Conservation (phyloP, 2,329 filamentous ascomycete genomes). For the Annulohypoxylon truncatum region DNA sequence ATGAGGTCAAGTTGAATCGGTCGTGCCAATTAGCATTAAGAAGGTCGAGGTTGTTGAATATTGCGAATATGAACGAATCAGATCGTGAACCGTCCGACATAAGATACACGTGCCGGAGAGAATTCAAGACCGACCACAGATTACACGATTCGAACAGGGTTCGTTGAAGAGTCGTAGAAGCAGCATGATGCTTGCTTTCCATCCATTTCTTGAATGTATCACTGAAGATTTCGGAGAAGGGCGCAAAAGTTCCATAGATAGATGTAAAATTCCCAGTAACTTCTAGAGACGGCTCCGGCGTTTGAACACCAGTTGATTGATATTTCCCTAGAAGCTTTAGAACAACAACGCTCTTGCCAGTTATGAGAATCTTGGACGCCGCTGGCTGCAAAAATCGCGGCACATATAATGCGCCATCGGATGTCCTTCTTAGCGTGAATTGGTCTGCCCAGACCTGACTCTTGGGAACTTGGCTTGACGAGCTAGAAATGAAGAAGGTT, state of each 20-base stretch:
- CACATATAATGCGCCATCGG: constrained; percentile 71
- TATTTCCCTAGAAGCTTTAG: constrained; percentile 76
- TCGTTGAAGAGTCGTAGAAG: constrained; percentile 72
- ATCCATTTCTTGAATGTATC: constrained; percentile 81
- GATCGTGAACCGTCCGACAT: constrained; percentile 78
- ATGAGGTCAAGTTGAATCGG: constrained; percentile 81
- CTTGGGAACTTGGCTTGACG: constrained; percentile 65
- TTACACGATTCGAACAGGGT: constrained; percentile 77
- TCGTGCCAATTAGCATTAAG: constrained; percentile 77
- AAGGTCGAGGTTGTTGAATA: constrained; percentile 81
- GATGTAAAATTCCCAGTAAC: constrained; percentile 66
- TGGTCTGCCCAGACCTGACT: constrained; percentile 80
- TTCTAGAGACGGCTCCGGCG: constrained; percentile 61
- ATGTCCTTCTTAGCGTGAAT: constrained; percentile 73
- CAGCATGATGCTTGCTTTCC: constrained; percentile 76
- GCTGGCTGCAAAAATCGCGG: constrained; percentile 80
- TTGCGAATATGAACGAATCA: constrained; percentile 70
- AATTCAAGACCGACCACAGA: constrained; percentile 72
- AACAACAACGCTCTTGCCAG: constrained; percentile 89
- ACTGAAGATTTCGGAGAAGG: constrained; percentile 81
- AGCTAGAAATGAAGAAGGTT: constrained; percentile 79
- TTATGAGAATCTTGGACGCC: constrained; percentile 80
- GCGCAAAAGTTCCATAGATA: constrained; percentile 62
- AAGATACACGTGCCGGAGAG: constrained; percentile 79
- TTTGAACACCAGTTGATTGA: constrained; percentile 50